A percentile compares a stretch with the other conserved stretches of the same genome.
These are phyloP conservation scores for Meyerozyma athensensis DNA, from an alignment of 1,139 yeast genomes.

Conservation along the genomic window DNA sequence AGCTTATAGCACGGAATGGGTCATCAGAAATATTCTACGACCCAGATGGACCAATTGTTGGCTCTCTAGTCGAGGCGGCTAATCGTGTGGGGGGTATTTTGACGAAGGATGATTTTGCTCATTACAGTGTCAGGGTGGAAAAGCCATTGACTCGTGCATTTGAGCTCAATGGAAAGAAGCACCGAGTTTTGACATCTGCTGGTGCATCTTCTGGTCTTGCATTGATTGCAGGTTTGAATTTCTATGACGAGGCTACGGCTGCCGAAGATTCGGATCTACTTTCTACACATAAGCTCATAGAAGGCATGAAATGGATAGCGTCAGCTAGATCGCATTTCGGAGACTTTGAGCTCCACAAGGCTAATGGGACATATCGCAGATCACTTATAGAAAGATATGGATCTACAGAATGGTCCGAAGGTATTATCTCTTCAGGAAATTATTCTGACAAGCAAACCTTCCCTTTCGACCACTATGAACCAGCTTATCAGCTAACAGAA, in stretches of 20 bases:
- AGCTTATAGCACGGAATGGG: slow-evolving; percentile 67
- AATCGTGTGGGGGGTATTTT: slow-evolving; percentile 58
- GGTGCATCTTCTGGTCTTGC: slow-evolving; percentile 89
- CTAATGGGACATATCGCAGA: slow-evolving; percentile 14
- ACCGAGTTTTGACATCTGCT: slow-evolving; percentile 58
- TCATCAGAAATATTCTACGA: slow-evolving; percentile 76
- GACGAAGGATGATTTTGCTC: slow-evolving; percentile 55
- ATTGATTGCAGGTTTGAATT: slow-evolving; percentile 66
- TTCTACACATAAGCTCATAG: slow-evolving; percentile 67
- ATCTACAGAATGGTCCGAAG: slow-evolving; percentile 49
- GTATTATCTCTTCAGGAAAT: slow-evolving; percentile 40
- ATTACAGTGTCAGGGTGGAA: slow-evolving; percentile 52
- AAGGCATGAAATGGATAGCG: slow-evolving; percentile 91
- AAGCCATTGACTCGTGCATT: slow-evolving; percentile 47
- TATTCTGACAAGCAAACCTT: slow-evolving; percentile 52
- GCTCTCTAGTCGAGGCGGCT: slow-evolving; percentile 43
- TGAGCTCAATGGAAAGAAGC: slow-evolving; percentile 33
- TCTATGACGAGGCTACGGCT: slow-evolving; percentile 23
- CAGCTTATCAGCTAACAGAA: slow-evolving; percentile 67
- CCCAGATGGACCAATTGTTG: slow-evolving; percentile 70
- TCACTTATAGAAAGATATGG: slow-evolving; percentile 28
- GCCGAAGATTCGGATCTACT: slow-evolving; percentile 34
- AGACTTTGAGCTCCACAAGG: slow-evolving; percentile 32
- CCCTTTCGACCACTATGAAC: slow-evolving; percentile 70
- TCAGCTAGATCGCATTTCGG: slow-evolving; percentile 81